Conservation (phyloP, 106 monocot genomes). For the Cymbidium sinense region DNA sequence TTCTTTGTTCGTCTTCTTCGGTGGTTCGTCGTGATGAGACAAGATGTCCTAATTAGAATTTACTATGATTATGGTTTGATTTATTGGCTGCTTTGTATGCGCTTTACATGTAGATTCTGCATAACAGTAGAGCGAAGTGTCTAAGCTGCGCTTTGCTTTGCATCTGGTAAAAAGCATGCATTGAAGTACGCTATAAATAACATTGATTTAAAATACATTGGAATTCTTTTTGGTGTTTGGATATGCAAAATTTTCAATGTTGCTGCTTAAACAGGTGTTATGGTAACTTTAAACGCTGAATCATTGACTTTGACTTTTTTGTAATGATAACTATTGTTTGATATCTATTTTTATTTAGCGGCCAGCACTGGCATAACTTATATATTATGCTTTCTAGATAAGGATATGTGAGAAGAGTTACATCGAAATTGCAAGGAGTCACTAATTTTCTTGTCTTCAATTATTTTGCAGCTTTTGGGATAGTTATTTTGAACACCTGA, state of each 20-base stretch:
- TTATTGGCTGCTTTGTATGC: no score
- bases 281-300: neutral
- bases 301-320: neutral
- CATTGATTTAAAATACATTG: no score
- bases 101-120: no score
- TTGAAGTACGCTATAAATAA: no score
- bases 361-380: neutral
- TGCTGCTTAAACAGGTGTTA: neutral
- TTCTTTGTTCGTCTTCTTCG: no score
- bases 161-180: no score
- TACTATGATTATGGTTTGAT: no score
- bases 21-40: no score
- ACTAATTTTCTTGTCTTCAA: neutral
- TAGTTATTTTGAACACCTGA: slow-evolving; percentile 86
- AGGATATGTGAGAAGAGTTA: neutral
- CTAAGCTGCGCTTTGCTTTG: no score
- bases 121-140: no score
- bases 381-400: neutral
- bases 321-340: neutral
- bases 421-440: neutral
- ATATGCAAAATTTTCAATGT: neutral
- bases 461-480: slow-evolving; percentile 87
- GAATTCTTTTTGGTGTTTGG: neutral
- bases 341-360: neutral
- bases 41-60: no score